These are phyloP conservation scores for Spathaspora hagerdaliae DNA, from an alignment of 805 yeast species.

Conservation along the genomic window DNA sequence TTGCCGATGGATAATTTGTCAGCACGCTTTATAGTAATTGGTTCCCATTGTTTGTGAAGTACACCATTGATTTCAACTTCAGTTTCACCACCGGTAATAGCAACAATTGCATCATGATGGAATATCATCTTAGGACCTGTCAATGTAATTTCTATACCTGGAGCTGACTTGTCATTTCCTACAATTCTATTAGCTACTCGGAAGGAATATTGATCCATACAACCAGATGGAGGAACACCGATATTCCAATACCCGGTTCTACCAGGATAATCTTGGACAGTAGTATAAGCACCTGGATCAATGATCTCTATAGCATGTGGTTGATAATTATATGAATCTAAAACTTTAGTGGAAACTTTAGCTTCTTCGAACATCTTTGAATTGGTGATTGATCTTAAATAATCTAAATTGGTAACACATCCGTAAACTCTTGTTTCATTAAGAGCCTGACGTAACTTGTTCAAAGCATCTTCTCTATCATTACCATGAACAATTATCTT, in stretches of 20 bases:
- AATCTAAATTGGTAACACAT: constrained; percentile 85
- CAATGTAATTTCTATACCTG: constrained; percentile 87
- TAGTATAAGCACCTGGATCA: constrained; percentile 73
- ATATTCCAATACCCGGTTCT: constrained; percentile 82
- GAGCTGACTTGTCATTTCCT: constrained; percentile 77
- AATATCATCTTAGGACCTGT: constrained; percentile 82
- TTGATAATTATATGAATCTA: constrained; percentile 74
- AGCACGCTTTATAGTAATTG: constrained; percentile 68
- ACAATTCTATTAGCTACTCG: constrained; percentile 86
- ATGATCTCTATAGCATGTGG: constrained; percentile 84
- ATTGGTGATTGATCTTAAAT: constrained; percentile 78
- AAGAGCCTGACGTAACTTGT: constrained; percentile 72
- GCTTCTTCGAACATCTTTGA: constrained; percentile 83
- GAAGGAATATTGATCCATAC: constrained; percentile 93
- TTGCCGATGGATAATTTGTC: constrained; percentile 80
- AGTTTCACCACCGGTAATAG: constrained; percentile 83
- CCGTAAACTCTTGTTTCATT: constrained; percentile 86
- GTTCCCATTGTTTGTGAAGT: constrained; percentile 61
- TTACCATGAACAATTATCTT: constrained; percentile 93
- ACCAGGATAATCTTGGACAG: constrained; percentile 97
- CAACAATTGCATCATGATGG: constrained; percentile 74
- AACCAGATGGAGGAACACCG: constrained; percentile 98
- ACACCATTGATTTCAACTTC: constrained; percentile 63
- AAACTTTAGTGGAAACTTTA: constrained; percentile 79
- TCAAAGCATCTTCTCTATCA: constrained; percentile 81